phyloP scores from a whole-genome alignment of 805 yeast genomes.

The Suhomyces kilbournensis region DNA sequence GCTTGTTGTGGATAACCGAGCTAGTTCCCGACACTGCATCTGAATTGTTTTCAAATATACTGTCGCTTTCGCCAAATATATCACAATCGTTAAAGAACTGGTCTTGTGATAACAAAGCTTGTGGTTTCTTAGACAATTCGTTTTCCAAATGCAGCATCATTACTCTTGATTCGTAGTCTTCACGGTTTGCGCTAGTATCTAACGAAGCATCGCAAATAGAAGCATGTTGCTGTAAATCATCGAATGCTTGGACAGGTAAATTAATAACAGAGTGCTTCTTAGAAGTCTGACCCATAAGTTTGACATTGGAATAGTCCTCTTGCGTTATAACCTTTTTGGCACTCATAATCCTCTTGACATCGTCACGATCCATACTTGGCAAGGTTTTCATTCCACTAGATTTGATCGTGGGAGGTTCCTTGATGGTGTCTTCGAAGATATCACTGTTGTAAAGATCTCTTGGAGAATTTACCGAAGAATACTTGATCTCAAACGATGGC shows the following conservation, averaged over 20 bases:
- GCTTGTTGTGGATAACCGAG: constrained; percentile 12
- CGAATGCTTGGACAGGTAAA: constrained; percentile 22
- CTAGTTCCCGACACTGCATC: constrained; percentile 4
- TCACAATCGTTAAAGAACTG: constrained; percentile 27
- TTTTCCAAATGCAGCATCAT: constrained; percentile 38
- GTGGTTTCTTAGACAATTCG: constrained; percentile 29
- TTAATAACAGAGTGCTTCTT: constrained; percentile 26
- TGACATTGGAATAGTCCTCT: constrained; percentile 38
- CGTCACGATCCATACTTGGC: constrained; percentile 48
- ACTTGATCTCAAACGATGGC: constrained; percentile 42
- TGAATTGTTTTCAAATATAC: background rate
- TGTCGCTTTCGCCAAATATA: constrained; percentile 12
- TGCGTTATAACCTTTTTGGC: constrained; percentile 37
- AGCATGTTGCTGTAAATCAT: constrained; percentile 31
- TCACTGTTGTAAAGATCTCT: constrained; percentile 39
- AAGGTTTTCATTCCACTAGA: constrained; percentile 47
- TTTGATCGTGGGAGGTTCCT: constrained; percentile 36
- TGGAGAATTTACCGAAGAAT: constrained; percentile 37
- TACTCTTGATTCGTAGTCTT: background rate
- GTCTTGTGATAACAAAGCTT: constrained; percentile 27
- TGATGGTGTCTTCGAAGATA: constrained; percentile 29
- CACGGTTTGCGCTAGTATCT: background rate
- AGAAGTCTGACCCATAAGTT: constrained; percentile 22
- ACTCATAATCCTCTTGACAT: constrained; percentile 39
- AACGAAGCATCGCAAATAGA: constrained; percentile 27